Evolutionary conservation across 2,329 filamentous ascomycete species (phyloP).

Genomic region (Daldinia sp.): DNA sequence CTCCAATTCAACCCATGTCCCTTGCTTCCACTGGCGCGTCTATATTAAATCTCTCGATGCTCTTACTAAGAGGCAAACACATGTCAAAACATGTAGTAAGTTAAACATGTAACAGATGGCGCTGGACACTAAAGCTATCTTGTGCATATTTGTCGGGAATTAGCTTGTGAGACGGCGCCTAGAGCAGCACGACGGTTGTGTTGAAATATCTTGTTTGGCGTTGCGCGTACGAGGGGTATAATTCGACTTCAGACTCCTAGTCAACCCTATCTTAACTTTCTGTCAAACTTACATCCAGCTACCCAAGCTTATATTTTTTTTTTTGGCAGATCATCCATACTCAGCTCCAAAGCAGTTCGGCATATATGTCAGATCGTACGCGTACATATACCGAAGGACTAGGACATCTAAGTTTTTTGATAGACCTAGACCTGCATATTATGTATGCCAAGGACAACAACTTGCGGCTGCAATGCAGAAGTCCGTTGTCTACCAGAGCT

Average conservation of each 20-base stretch:
- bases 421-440: not conserved
- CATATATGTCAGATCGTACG: slow-evolving; percentile 11
- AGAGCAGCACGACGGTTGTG: not conserved
- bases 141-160: slow-evolving; percentile 22
- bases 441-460: slow-evolving; percentile 21
- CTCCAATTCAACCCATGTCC: slow-evolving; percentile 32
- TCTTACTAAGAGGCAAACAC: slow-evolving; percentile 31
- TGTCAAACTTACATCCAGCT: not conserved
- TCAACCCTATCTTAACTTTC: slow-evolving; percentile 7
- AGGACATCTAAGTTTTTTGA: slow-evolving; percentile 14
- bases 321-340: not conserved
- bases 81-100: not conserved
- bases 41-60: slow-evolving; percentile 4
- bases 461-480: slow-evolving; percentile 26
- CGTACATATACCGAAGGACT: slow-evolving; percentile 11
- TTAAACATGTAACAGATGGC: not conserved
- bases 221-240: slow-evolving; percentile 4
- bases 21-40: slow-evolving; percentile 30
- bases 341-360: not conserved
- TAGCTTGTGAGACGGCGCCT: slow-evolving; percentile 17
- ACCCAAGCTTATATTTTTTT: not conserved
- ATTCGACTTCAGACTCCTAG: not conserved
- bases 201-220: slow-evolving; percentile 6
- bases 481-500: slow-evolving; percentile 11
- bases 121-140: not conserved